phyloP scores from a whole-genome alignment of 1,139 yeast species.

The Lodderomyces oxycetoniae region DNA sequence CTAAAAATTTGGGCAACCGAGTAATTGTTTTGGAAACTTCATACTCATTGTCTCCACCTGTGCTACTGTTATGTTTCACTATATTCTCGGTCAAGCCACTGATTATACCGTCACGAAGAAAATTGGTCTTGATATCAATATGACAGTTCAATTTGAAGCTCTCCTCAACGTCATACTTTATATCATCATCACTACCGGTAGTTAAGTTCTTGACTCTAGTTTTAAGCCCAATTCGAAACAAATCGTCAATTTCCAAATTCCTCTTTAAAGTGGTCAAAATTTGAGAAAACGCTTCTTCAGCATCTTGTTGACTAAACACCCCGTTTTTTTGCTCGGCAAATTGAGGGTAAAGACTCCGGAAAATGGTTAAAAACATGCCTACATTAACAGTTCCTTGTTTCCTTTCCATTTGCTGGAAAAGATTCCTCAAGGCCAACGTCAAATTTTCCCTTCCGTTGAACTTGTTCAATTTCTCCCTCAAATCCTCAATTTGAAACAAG shows the following conservation, averaged over 20 bases:
- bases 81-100: conserved; percentile 72
- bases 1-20: conserved; percentile 80
- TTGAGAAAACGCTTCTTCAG: conserved; percentile 92
- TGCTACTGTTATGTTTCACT: conserved; percentile 69
- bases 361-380: conserved; percentile 54
- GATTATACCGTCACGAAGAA: conserved; percentile 77
- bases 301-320: conserved; percentile 89
- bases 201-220: conserved; percentile 51
- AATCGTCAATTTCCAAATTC: conserved; percentile 48
- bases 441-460: conserved; percentile 11
- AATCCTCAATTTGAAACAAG: conserved; percentile 61
- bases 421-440: conserved; percentile 29
- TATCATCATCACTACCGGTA: conserved; percentile 25
- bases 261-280: conserved; percentile 53
- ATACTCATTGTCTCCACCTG: conserved; percentile 68
- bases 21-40: conserved; percentile 65
- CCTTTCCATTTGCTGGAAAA: conserved; percentile 45
- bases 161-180: conserved; percentile 42
- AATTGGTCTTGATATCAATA: conserved; percentile 79
- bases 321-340: conserved; percentile 80
- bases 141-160: conserved; percentile 79
- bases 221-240: conserved; percentile 62
- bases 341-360: conserved; percentile 75
- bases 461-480: conserved; percentile 32
- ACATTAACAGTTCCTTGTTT: conserved; percentile 54